Base-by-base conservation (phyloP, 306 rosid genomes). In the Casuarina cunninghamiana region DNA sequence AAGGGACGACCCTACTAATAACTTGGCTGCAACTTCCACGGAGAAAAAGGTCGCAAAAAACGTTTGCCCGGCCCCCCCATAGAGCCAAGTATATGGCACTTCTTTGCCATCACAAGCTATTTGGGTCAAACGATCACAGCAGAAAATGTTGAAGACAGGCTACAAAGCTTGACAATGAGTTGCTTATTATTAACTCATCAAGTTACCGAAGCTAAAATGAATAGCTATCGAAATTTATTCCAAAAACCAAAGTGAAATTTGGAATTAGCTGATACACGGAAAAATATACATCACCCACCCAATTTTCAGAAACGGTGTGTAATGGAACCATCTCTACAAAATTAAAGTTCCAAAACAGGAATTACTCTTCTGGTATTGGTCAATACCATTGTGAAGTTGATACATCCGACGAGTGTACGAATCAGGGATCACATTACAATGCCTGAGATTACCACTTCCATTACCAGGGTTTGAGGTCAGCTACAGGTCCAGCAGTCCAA, bases 401-500 rank as follows among this genome's bases (percentile, higher is more conserved):
- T 26, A 58, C 38, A 26, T 11, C 66, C 35, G 12, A n/a, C 26
- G 26, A 58, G 16, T 58, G 5, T 6, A 55, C 7, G 21, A 55
- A 17, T 55, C 62, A 16, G 62, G 17, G 62, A 55, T n/a, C 65
- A 58, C 21, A 1, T 5, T 58, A 21, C 39, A 58, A 3, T 21
- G 10, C 65, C 35, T 19, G 11, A 46, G 11, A 6, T 10, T 35
- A 35, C 68, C 68, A 35, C 2, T 41, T 67, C 35, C 12, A 2
- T 17, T 87, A 92, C 97, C 96, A 92, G 53, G 96, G 97, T 82
- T 92, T 92, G 74, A 92, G 81, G 83, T 92, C 98, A 39, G 91
- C 93, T 41, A 89, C 93, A 16, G 98, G 97, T 5, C 98, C 98
- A 4, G 97, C 90, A 42, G 97, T 95, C 97, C 98, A 95, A 85